Percentiles rank a stretch among this genome's conserved stretches.
Evolutionary conservation across 164 flowering plant genomes (phyloP).

Genomic region (Magnolia changhungtana): DNA sequence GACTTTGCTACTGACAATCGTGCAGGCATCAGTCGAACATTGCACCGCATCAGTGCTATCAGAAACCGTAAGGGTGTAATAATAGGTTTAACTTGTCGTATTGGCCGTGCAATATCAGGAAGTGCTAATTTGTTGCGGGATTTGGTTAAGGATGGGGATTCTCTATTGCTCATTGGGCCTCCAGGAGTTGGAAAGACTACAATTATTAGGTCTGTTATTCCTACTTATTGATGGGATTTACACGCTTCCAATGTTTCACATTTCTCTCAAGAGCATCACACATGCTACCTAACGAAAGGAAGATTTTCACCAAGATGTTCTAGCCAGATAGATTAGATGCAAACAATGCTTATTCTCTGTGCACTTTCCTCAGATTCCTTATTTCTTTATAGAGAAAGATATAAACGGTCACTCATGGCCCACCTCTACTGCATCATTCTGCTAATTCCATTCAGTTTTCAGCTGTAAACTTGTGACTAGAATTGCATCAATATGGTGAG

Average conservation of each 20-base stretch:
- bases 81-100: constrained; percentile 91
- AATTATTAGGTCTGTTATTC: constrained; percentile 61
- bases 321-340: too few relatives aligned
- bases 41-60: constrained; percentile 90
- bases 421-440: too few relatives aligned
- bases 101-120: constrained; percentile 88
- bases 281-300: too few relatives aligned
- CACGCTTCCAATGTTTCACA: neutral
- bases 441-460: too few relatives aligned
- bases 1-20: constrained; percentile 92
- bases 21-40: constrained; percentile 90
- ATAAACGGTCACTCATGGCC: too few relatives aligned
- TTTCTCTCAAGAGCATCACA: too few relatives aligned
- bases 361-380: too few relatives aligned
- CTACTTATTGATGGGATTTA: neutral
- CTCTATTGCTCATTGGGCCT: constrained; percentile 89
- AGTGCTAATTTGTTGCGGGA: constrained; percentile 80
- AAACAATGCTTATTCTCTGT: too few relatives aligned
- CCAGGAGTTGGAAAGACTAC: constrained; percentile 99
- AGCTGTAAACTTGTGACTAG: too few relatives aligned
- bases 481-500: too few relatives aligned
- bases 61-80: constrained; percentile 77
- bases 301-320: too few relatives aligned
- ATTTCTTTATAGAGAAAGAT: too few relatives aligned
- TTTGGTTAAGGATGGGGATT: constrained; percentile 76